Percentiles rank a stretch among this genome's conserved stretches.
Conservation (phyloP, 257 asterid genomes). For the Agastache rugosa region DNA sequence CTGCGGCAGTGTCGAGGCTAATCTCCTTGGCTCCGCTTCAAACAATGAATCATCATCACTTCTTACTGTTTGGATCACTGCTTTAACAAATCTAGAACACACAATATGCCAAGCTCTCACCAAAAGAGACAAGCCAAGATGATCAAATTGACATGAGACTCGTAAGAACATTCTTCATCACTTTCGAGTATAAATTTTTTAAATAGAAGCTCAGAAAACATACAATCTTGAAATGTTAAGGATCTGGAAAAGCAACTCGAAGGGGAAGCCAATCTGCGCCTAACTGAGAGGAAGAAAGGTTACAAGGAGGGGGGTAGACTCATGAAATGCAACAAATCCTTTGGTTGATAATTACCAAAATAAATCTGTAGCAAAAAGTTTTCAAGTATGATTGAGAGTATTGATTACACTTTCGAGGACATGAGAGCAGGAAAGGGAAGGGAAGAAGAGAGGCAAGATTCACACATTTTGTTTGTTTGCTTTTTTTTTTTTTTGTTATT, state of each 20-base stretch:
- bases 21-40: background rate
- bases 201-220: background rate
- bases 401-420: conserved; percentile 24
- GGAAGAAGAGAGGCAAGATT: conserved; percentile 21
- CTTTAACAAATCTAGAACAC: background rate
- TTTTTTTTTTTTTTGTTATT: conserved; percentile 20
- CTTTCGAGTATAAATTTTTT: background rate
- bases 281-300: background rate
- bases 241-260: background rate
- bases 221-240: background rate
- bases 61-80: too few species aligned
- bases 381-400: conserved; percentile 20
- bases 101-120: background rate
- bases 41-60: background rate
- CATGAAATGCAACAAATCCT: background rate
- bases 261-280: conserved; percentile 4
- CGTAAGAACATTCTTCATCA: background rate
- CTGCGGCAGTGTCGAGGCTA: background rate
- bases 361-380: conserved; percentile 10
- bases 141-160: background rate
- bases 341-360: conserved; percentile 28
- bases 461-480: conserved; percentile 24
- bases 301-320: background rate
- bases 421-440: background rate
- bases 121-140: background rate